A percentile compares a stretch with the other conserved stretches of the same genome.
Evolutionary conservation across 352 stramenopile species (phyloP).

Genomic region (Phytophthora ohioensis): DNA sequence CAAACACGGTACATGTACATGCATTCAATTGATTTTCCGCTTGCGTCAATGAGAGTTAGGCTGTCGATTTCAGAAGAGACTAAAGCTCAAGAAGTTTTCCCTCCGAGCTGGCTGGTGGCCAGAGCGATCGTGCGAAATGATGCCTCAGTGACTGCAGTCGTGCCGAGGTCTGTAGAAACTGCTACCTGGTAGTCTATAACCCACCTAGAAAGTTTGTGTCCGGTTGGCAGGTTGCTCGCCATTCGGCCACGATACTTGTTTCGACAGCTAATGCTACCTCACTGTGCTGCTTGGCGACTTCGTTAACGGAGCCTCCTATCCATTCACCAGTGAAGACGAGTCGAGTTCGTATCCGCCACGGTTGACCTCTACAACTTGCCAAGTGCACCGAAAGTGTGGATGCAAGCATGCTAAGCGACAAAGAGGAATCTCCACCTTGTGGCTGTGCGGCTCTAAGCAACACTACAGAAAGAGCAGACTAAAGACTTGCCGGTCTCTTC

Average conservation of each 20-base stretch:
- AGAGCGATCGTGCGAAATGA: neutral
- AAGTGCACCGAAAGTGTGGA: constrained; percentile 2
- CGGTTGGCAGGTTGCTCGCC: constrained; percentile 5
- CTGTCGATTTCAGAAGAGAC: neutral
- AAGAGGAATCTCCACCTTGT: neutral
- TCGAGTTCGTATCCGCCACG: neutral
- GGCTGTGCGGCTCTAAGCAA: constrained; percentile 1
- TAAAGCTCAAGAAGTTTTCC: neutral
- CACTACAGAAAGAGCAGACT: constrained; percentile 12
- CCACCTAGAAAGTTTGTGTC: neutral
- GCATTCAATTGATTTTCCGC: neutral
- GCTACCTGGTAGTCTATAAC: neutral
- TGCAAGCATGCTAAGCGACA: neutral
- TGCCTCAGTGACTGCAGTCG: neutral
- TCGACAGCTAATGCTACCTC: constrained; percentile 11
- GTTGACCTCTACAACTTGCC: neutral
- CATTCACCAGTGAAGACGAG: constrained; percentile 4
- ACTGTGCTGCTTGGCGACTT: constrained; percentile 14
- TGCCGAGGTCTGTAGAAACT: too few relatives aligned
- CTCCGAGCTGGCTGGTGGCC: neutral
- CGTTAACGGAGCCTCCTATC: neutral
- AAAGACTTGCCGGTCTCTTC: constrained; percentile 7
- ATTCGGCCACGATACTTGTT: neutral
- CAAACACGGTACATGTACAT: too few relatives aligned
- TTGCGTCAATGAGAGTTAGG: neutral